A percentile compares a stretch with the other conserved stretches of the same genome.
Conservation (phyloP, 2,329 filamentous ascomycete genomes). For the Coniella vitis region DNA sequence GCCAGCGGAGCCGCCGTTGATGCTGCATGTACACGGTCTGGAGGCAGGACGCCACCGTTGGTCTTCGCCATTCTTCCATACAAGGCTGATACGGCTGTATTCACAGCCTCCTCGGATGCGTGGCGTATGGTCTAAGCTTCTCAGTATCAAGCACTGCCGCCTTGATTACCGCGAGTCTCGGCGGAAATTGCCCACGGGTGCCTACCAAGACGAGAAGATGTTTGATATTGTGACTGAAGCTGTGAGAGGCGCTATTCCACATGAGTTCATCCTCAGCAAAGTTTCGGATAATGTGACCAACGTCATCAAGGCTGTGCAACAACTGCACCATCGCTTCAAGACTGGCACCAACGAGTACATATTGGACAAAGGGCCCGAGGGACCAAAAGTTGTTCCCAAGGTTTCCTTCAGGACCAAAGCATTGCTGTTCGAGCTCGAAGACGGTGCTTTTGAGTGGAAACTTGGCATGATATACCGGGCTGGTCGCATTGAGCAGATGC, state of each 20-base stretch:
- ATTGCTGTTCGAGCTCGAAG: slow-evolving; percentile 86
- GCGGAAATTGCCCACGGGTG: slow-evolving; percentile 55
- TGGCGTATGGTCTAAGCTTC: slow-evolving; percentile 75
- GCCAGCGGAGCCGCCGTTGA: slow-evolving; percentile 82
- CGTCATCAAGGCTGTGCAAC: slow-evolving; percentile 75
- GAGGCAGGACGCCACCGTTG: slow-evolving; percentile 82
- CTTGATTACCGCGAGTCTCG: slow-evolving; percentile 74
- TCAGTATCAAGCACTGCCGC: slow-evolving; percentile 75
- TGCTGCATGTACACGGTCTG: slow-evolving; percentile 80
- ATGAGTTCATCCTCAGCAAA: slow-evolving; percentile 81
- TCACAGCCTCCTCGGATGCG: slow-evolving; percentile 80
- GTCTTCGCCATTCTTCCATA: slow-evolving; percentile 73
- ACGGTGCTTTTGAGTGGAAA: slow-evolving; percentile 97
- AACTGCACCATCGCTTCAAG: slow-evolving; percentile 88
- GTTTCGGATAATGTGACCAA: slow-evolving; percentile 94
- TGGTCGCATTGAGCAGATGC: slow-evolving; percentile 81
- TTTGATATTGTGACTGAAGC: slow-evolving; percentile 82
- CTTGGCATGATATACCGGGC: slow-evolving; percentile 88
- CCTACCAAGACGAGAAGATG: slow-evolving; percentile 65
- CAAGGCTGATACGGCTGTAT: slow-evolving; percentile 76
- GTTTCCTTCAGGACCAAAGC: slow-evolving; percentile 76
- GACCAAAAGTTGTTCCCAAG: slow-evolving; percentile 79
- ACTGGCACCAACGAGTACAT: slow-evolving; percentile 86
- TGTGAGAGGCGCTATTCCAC: slow-evolving; percentile 79
- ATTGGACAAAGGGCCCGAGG: slow-evolving; percentile 76